These are phyloP conservation scores for Ostreobium quekettii DNA, from an alignment of 139 green algal genomes.

Conservation along the genomic window DNA sequence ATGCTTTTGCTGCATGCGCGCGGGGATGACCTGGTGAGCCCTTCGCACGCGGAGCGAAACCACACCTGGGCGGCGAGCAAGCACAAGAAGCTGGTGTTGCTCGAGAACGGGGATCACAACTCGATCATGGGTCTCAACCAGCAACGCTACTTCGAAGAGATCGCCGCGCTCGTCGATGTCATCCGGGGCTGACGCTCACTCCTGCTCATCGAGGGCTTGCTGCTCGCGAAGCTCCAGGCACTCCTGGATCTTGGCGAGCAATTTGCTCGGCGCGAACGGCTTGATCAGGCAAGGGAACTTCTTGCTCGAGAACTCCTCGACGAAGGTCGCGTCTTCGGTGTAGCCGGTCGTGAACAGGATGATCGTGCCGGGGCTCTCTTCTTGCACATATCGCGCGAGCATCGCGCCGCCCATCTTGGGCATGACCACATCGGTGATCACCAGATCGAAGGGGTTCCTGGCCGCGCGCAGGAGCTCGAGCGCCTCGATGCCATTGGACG, in stretches of 20 bases:
- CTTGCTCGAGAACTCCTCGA: neutral
- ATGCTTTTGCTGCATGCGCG: too few relatives aligned
- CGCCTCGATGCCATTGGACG: slow-evolving; percentile 5
- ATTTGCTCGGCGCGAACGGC: slow-evolving; percentile 1
- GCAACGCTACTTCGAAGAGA: neutral
- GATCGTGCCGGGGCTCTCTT: neutral
- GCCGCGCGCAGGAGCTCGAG: neutral
- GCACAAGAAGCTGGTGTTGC: neutral
- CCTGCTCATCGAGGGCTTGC: neutral
- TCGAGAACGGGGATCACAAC: neutral
- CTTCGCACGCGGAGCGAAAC: too few relatives aligned
- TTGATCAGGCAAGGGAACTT: slow-evolving; percentile 9
- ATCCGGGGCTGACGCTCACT: neutral
- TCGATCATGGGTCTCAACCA: neutral
- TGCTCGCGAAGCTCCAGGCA: neutral
- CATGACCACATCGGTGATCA: slow-evolving; percentile 15
- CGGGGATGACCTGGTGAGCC: too few relatives aligned
- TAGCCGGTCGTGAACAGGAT: slow-evolving; percentile 11
- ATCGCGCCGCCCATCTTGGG: slow-evolving; percentile 6
- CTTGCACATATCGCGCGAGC: neutral
- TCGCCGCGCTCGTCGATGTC: neutral
- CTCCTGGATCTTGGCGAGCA: neutral
- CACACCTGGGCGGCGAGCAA: neutral
- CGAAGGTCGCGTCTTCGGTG: neutral
- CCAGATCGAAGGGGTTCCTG: neutral